Evolutionary conservation across 176 grass and related monocot genomes (phyloP).

Genomic region (Saccharum spontaneum): DNA sequence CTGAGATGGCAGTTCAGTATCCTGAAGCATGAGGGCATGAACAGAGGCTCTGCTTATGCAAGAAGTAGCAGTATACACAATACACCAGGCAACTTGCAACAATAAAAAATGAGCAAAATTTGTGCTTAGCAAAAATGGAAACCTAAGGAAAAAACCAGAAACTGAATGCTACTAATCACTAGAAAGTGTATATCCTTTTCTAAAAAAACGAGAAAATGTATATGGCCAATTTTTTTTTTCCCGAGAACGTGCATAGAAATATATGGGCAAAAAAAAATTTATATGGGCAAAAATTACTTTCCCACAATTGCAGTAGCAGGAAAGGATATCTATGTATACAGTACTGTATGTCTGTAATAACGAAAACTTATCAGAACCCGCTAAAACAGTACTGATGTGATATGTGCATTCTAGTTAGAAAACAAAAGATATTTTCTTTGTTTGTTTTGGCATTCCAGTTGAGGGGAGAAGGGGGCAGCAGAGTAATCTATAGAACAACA

Average conservation of each 20-base stretch:
- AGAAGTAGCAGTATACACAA: not conserved
- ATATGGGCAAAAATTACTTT: not conserved
- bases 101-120: not conserved
- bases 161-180: not conserved
- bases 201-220: not conserved
- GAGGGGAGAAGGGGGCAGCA: not conserved
- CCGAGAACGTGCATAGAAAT: too few species aligned
- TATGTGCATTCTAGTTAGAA: not conserved
- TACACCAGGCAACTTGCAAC: not conserved
- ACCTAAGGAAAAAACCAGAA: not conserved
- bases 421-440: not conserved
- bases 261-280: not conserved
- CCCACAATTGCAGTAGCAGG: not conserved
- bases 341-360: not conserved
- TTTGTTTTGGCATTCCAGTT: too few species aligned
- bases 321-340: not conserved
- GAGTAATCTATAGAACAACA: not conserved
- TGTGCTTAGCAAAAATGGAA: not conserved
- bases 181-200: not conserved
- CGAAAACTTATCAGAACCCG: not conserved
- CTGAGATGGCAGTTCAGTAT: constrained; percentile 28
- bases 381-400: not conserved
- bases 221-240: too few species aligned
- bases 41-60: constrained; percentile 13
- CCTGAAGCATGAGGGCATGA: constrained; percentile 11